These are phyloP conservation scores for Talaromyces nanjingensis DNA, from an alignment of 495 filamentous ascomycete species.

Conservation along the genomic window DNA sequence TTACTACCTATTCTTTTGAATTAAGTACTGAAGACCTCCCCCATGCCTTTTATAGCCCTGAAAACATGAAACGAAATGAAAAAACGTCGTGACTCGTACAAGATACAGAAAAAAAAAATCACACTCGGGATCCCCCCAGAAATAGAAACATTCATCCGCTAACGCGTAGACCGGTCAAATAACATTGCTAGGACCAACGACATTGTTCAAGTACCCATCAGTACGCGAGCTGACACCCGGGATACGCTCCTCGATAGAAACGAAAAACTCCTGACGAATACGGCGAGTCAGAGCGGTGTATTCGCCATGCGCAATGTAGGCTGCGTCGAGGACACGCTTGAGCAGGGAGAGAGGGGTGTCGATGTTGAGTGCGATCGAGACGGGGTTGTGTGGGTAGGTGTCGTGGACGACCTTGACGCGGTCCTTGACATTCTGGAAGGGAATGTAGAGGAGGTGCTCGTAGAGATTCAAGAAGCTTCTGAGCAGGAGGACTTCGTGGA, in stretches of 20 bases:
- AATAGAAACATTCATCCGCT: not conserved
- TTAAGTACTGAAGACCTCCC: not conserved
- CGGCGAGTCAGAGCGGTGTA: not conserved
- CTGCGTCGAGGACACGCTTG: constrained; percentile 2
- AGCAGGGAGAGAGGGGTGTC: constrained; percentile 1
- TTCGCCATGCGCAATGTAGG: not conserved
- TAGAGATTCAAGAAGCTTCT: not conserved
- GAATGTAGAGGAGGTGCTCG: not conserved
- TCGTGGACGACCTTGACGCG: not conserved
- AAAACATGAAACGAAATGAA: not conserved
- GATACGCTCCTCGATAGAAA: constrained; percentile 1
- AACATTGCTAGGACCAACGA: not conserved
- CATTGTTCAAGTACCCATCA: constrained; percentile 2
- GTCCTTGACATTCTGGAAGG: not conserved
- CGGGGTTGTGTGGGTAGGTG: not conserved
- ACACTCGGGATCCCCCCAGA: not conserved
- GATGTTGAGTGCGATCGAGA: not conserved
- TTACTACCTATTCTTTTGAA: not conserved
- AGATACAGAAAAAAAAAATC: not conserved
- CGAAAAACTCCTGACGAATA: constrained; percentile 4
- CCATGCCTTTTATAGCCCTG: not conserved
- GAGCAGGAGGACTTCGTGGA: not conserved
- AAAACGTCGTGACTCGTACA: not conserved
- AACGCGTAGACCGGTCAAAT: not conserved
- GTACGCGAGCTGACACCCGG: not conserved